These are phyloP conservation scores for Populus tremula DNA, from an alignment of 345 rosid genomes.

Conservation along the genomic window DNA sequence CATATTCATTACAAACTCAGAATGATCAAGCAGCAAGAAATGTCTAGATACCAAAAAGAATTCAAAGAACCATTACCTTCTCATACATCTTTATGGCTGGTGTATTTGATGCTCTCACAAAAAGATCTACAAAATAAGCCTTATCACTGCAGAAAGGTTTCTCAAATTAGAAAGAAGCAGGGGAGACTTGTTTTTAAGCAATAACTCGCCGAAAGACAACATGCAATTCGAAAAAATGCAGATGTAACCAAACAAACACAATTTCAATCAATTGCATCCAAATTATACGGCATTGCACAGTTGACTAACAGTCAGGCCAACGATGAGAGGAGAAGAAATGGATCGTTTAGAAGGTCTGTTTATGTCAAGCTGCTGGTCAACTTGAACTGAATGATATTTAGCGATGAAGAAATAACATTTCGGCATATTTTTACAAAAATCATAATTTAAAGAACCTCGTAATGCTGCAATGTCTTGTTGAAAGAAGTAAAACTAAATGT, in stretches of 20 bases:
- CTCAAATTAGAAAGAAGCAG: slow-evolving; percentile 4
- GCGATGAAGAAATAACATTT: neutral
- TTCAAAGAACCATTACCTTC: slow-evolving; percentile 49
- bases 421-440: neutral
- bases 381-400: neutral
- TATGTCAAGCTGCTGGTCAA: neutral
- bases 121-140: slow-evolving; percentile 91
- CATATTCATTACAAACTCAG: neutral
- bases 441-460: neutral
- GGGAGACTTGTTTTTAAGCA: neutral
- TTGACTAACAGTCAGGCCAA: neutral
- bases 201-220: neutral
- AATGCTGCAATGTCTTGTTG: neutral
- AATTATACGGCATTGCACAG: neutral
- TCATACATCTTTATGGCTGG: slow-evolving; percentile 98
- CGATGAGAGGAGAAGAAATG: neutral
- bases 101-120: slow-evolving; percentile 92
- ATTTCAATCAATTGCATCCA: neutral
- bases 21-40: slow-evolving; percentile 4
- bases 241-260: neutral
- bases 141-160: slow-evolving; percentile 59
- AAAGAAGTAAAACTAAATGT: neutral
- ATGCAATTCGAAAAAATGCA: neutral
- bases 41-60: neutral
- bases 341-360: neutral